Evolutionary conservation across 495 filamentous ascomycete genomes (phyloP).

Genomic region (Clohesyomyces aquaticus): DNA sequence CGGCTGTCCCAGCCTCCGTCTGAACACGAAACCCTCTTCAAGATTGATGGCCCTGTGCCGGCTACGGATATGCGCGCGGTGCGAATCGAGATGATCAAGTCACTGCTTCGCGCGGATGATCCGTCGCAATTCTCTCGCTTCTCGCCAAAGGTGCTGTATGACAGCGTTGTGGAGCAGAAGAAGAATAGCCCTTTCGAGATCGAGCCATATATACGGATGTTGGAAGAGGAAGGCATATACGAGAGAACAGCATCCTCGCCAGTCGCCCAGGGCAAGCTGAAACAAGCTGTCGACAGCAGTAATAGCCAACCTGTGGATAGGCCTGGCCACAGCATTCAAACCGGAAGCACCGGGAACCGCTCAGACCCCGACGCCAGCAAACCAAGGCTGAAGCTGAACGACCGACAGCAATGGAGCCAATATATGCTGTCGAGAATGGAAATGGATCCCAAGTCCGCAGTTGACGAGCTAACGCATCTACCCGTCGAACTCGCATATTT

Average conservation of each 20-base stretch:
- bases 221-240: constrained; percentile 45
- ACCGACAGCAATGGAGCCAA: constrained; percentile 24
- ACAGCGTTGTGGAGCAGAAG: constrained; percentile 15
- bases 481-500: constrained; percentile 45
- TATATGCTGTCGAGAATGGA: constrained; percentile 24
- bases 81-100: constrained; percentile 16
- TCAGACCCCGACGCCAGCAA: not conserved
- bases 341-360: not conserved
- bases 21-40: not conserved
- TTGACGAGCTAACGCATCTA: constrained; percentile 33
- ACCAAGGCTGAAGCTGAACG: constrained; percentile 18
- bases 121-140: constrained; percentile 8
- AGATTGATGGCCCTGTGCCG: not conserved
- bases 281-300: not conserved
- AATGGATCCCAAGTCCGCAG: constrained; percentile 21
- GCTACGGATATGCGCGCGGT: constrained; percentile 8
- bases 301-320: not conserved
- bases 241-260: constrained; percentile 23
- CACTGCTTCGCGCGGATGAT: constrained; percentile 9
- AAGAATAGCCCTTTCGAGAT: constrained; percentile 10
- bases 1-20: constrained; percentile 8
- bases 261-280: not conserved
- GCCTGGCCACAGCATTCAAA: not conserved
- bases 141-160: constrained; percentile 7
- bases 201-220: constrained; percentile 37